Percentiles rank a stretch among this genome's conserved stretches.
These are phyloP conservation scores for Macaranga tanarius DNA, from an alignment of 441 rosid species.

Conservation along the genomic window DNA sequence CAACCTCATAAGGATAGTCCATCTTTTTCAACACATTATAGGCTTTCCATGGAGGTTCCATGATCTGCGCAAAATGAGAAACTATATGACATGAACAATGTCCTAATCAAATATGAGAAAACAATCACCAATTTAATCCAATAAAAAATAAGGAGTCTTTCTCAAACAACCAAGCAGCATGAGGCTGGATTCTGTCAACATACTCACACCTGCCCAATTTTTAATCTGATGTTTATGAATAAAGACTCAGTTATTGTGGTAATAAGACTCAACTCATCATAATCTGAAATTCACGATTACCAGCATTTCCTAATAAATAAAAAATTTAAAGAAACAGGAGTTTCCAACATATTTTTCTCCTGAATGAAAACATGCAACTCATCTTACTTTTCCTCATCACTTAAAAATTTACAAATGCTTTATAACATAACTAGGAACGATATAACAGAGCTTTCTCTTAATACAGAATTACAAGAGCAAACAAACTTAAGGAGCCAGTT, in stretches of 20 bases:
- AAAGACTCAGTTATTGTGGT: background rate
- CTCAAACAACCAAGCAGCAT: background rate
- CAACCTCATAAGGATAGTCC: slow-evolving; percentile 94
- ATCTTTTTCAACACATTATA: slow-evolving; percentile 73
- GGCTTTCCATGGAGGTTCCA: slow-evolving; percentile 97
- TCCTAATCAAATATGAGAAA: background rate
- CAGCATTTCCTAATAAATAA: background rate
- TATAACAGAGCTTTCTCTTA: background rate
- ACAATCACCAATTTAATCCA: background rate
- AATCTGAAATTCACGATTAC: background rate
- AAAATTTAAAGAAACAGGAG: background rate
- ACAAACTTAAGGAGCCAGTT: background rate
- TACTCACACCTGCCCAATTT: background rate
- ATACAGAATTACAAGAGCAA: background rate
- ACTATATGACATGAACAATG: background rate
- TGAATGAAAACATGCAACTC: background rate
- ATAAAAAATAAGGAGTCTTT: background rate
- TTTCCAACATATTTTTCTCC: background rate
- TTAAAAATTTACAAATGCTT: background rate
- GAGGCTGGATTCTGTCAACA: background rate
- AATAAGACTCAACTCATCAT: background rate
- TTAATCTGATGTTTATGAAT: background rate
- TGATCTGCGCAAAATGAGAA: slow-evolving; percentile 53
- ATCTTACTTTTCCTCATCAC: background rate
- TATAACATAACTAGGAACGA: background rate